Base-by-base conservation (phyloP, 1,139 yeast species). In the Sugiyamaella sp. region DNA sequence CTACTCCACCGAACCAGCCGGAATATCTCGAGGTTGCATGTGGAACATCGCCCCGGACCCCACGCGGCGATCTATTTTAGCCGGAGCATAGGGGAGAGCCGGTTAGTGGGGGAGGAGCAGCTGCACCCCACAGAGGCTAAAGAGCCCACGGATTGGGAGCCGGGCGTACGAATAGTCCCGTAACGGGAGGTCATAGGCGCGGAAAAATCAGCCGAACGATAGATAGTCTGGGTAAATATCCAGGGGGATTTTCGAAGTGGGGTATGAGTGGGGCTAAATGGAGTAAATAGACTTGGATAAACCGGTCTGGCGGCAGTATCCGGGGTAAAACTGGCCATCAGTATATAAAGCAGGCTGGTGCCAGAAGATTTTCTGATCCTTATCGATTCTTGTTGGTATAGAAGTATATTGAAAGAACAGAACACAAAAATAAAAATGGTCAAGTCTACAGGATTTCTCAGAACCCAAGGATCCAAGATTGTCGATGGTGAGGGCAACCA, bases 381-480 rank as follows among this genome's bases (percentile, higher is more conserved):
- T 40, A 21, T 40, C 24, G 33, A 21, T 17, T 40, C 21, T 38
- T 38, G 2, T 20, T 20, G 24, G 6, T 20, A 19, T 20, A 20
- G 24, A 38, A 40, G 9, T 40, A 24, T 41, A 21, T 41, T n/a
- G 10, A 27, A 21, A 25, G 14, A 29, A 29, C 14, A 29, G n/a
- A 29, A 29, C n/a, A 29, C 4, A 29, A 12, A 29, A 8, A 29
- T 35, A 20, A 38, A 9, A 38, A 38, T 38, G 42, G 42, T 38
- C 42, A 38, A 22, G 39, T 43, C 52, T 21, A 50, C 48, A 38
- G 58, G 58, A 20, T 54, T 60, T 53, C 44, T 60, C 38, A 46
- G 42, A 51, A 73, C 71, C 51, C 55, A 69, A 55, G 79, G 76
- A 10, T 74, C 79, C 8, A 75, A 76, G 56, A 76, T 76, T 52